phyloP scores from a whole-genome alignment of 176 grass and related monocot genomes.

The Rhynchospora pubera region DNA sequence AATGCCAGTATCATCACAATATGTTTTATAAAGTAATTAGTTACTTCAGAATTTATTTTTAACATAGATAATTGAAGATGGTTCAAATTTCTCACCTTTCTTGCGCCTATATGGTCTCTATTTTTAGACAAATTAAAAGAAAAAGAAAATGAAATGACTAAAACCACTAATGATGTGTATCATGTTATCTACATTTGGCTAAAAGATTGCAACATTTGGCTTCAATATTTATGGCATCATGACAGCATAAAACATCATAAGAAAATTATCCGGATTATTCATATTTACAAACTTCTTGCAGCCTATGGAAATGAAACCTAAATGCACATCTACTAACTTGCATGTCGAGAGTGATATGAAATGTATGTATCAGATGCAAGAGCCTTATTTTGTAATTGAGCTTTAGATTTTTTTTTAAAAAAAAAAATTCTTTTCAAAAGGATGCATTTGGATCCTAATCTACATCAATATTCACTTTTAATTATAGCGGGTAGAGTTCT shows the following conservation, averaged over 20 bases:
- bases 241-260: background rate
- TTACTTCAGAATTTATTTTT: background rate
- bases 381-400: background rate
- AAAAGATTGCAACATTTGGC: background rate
- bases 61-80: background rate
- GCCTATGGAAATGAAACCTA: background rate
- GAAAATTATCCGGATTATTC: background rate
- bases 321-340: background rate
- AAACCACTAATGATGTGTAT: background rate
- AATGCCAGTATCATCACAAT: conserved; percentile 9
- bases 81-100: background rate
- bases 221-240: background rate
- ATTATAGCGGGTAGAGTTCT: background rate
- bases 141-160: background rate
- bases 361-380: background rate
- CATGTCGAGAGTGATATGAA: background rate
- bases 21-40: background rate
- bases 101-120: background rate
- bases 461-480: background rate
- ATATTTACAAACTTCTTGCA: background rate
- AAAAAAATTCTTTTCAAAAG: background rate
- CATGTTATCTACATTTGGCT: background rate
- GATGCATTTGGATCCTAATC: background rate
- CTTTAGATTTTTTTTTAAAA: background rate
- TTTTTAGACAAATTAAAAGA: background rate